Evolutionary conservation across 257 asterid species (phyloP), one percentile per base, ranked within the genome.

Genomic region (Solanum pinnatisectum): DNA sequence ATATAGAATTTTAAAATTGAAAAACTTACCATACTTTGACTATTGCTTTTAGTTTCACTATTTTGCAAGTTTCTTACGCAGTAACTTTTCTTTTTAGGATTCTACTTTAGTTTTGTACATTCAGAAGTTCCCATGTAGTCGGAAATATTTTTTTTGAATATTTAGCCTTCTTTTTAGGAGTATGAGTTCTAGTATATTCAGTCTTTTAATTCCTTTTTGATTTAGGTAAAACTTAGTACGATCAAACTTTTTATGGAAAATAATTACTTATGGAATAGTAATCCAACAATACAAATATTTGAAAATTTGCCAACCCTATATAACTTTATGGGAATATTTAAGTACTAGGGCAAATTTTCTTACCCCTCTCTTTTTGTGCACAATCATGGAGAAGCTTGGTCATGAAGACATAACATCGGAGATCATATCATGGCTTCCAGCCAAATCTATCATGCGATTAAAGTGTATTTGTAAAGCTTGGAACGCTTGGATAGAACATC

Each of bases 101-200:
- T 52, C 63, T 52, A 2, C 63, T 52, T 44, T 16, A 52, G 63
- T 52, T 52, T 46, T 46, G 7, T 46, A 8, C 23, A 52, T 52
- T 52, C 63, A 52, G 18, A 52, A 18, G n/a, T 52, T 18, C 3
- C n/a, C 0, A 52, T 6, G 63, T 2, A 4, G 16, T 18, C 0
- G 63, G 63, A 6, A 49, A 5, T 15, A 49, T 0, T n/a, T n/a
- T n/a, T n/a, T n/a, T n/a, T n/a, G n/a, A 30, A 0, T 0, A 2
- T 18, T 52, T 52, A 6, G n/a, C n/a, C 63, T 52, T 52, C n/a
- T 52, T 52, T 52, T 52, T 18, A 52, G n/a, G 23, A 52, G 63
- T 8, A 52, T 52, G 63, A 52, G 63, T 52, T 52, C 10, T 52
- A 52, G 18, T 52, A 52, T 52, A 52, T 52, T 52, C n/a, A 20